Evolutionary conservation across 2,329 filamentous ascomycete species (phyloP).

Genomic region (Penicillium sp.): DNA sequence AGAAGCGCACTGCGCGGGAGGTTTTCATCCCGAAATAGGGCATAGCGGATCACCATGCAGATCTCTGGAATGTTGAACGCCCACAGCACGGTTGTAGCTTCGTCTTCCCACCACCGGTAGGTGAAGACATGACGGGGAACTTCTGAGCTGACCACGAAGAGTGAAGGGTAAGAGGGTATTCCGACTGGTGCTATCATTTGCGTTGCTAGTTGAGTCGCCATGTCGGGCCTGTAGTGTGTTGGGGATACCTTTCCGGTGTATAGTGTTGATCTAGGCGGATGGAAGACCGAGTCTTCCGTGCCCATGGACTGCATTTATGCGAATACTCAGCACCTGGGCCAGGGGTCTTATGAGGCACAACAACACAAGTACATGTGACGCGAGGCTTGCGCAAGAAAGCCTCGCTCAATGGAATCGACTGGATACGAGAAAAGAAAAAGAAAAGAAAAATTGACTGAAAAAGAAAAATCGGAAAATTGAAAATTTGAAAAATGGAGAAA

Average conservation of each 20-base stretch:
- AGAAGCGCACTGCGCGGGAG: slow-evolving; percentile 37
- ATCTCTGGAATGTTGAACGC: slow-evolving; percentile 40
- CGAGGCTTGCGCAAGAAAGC: slow-evolving; percentile 6
- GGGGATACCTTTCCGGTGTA: background rate
- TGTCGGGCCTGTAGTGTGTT: slow-evolving; percentile 1
- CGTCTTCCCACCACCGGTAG: slow-evolving; percentile 46
- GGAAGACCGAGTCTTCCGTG: slow-evolving; percentile 9
- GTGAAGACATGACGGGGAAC: slow-evolving; percentile 33
- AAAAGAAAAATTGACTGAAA: background rate
- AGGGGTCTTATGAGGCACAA: slow-evolving; percentile 8
- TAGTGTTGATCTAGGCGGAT: slow-evolving; percentile 6
- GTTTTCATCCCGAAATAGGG: slow-evolving; percentile 36
- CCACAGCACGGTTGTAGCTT: slow-evolving; percentile 39
- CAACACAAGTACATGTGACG: slow-evolving; percentile 13
- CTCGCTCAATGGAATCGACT: background rate
- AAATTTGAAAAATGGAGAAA: background rate
- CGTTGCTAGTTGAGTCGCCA: slow-evolving; percentile 6
- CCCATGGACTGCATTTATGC: slow-evolving; percentile 22
- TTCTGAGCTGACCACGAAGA: slow-evolving; percentile 33
- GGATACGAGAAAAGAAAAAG: background rate
- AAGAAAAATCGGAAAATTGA: background rate
- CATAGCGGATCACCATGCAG: slow-evolving; percentile 38
- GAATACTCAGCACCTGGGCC: slow-evolving; percentile 5
- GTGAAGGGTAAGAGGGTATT: slow-evolving; percentile 25
- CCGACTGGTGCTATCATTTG: slow-evolving; percentile 1